Percentiles rank a stretch among this genome's conserved stretches.
phyloP scores from a whole-genome alignment of 768 basidiomycete genomes.

The Termitomyces sp. region DNA sequence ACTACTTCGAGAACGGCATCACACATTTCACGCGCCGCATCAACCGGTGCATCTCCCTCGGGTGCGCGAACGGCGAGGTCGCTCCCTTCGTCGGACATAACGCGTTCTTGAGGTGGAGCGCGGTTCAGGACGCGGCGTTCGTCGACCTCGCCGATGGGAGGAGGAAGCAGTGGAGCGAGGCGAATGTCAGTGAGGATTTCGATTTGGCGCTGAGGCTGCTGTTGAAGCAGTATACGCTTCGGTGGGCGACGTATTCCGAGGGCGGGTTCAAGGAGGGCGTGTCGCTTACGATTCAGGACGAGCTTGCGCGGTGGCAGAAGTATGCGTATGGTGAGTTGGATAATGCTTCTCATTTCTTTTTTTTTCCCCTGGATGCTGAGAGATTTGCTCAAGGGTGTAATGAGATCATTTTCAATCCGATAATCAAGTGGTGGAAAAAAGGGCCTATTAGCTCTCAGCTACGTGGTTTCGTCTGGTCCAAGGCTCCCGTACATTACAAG shows the following conservation, averaged over 20 bases:
- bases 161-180: constrained; percentile 69
- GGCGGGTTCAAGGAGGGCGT: constrained; percentile 91
- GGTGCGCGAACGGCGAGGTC: constrained; percentile 76
- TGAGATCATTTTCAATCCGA: constrained; percentile 82
- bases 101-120: constrained; percentile 83
- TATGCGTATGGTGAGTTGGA: constrained; percentile 41
- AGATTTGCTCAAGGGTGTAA: constrained; percentile 39
- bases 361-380: not conserved
- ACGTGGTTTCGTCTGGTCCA: constrained; percentile 68
- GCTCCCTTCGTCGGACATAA: constrained; percentile 85
- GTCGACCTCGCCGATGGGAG: constrained; percentile 56
- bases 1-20: constrained; percentile 89
- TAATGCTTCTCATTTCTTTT: not conserved
- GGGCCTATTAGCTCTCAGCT: constrained; percentile 80
- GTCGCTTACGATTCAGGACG: constrained; percentile 79
- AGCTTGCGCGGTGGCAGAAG: constrained; percentile 89
- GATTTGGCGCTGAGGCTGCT: constrained; percentile 69
- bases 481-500: constrained; percentile 77
- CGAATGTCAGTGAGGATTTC: constrained; percentile 79
- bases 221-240: constrained; percentile 64
- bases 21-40: constrained; percentile 88
- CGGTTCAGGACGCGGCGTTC: constrained; percentile 80
- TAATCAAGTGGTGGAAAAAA: constrained; percentile 66
- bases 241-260: constrained; percentile 81
- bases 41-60: constrained; percentile 75